A percentile compares a stretch with the other conserved stretches of the same genome.
phyloP scores from a whole-genome alignment of 169 alveolate species.

The Eimeria maxima region DNA sequence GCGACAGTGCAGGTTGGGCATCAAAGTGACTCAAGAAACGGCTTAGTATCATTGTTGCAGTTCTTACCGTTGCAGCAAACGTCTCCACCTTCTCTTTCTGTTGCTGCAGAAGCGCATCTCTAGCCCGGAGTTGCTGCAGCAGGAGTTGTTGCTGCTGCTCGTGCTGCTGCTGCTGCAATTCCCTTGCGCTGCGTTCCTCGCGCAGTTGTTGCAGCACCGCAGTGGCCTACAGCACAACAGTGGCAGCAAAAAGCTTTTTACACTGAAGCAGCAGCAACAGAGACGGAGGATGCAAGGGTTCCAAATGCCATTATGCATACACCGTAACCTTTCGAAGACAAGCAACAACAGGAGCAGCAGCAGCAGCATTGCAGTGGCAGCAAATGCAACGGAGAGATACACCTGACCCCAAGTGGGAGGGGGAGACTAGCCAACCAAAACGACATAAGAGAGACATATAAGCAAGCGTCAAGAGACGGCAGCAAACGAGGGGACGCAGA shows the following conservation, averaged over 20 bases:
- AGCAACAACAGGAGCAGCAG: background rate
- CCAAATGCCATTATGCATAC: background rate
- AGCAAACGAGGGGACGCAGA: background rate
- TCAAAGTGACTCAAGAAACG: too few relatives aligned
- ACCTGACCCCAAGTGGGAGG: too few relatives aligned
- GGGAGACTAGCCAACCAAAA: too few relatives aligned
- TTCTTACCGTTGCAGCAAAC: conserved; percentile 23
- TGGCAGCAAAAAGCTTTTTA: too few relatives aligned
- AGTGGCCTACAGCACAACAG: background rate
- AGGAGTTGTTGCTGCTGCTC: conserved; percentile 44
- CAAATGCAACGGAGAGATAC: too few relatives aligned
- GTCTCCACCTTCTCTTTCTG: conserved; percentile 43
- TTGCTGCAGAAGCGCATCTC: conserved; percentile 37
- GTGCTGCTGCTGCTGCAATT: conserved; percentile 52
- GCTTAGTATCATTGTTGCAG: background rate
- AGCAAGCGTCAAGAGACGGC: too few relatives aligned
- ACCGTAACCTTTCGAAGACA: background rate
- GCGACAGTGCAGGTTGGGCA: too few relatives aligned
- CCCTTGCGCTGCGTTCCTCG: conserved; percentile 47
- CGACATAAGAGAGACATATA: too few relatives aligned
- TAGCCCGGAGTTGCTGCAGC: conserved; percentile 45
- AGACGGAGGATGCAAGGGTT: background rate
- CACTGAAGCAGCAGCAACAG: background rate
- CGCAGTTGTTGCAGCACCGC: conserved; percentile 59
- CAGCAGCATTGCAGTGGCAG: too few relatives aligned